Evolutionary conservation across 2,329 filamentous ascomycete genomes (phyloP).

Genomic region (Podosphaera leucotricha): DNA sequence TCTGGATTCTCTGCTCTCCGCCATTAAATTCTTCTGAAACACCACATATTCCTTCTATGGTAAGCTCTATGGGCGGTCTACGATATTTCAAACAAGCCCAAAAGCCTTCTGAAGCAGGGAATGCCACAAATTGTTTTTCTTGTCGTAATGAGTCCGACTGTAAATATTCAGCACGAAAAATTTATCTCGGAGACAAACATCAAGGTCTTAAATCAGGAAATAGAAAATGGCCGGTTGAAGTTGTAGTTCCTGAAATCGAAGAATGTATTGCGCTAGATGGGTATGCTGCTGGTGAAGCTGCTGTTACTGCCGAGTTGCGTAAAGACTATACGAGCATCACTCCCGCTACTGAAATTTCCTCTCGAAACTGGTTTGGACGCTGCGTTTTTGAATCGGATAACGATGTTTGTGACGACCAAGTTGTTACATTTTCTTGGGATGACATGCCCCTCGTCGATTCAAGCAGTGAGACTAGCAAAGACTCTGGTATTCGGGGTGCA

Average conservation of each 20-base stretch:
- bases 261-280: slow-evolving; percentile 31
- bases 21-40: slow-evolving; percentile 16
- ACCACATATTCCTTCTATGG: slow-evolving; percentile 48
- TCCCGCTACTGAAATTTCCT: slow-evolving; percentile 23
- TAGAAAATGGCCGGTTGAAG: slow-evolving; percentile 58
- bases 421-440: slow-evolving; percentile 72
- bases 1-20: slow-evolving; percentile 68
- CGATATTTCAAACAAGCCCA: slow-evolving; percentile 54
- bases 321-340: slow-evolving; percentile 31
- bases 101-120: slow-evolving; percentile 53
- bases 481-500: slow-evolving; percentile 26
- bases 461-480: slow-evolving; percentile 6
- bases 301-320: slow-evolving; percentile 17
- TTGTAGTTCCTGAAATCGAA: slow-evolving; percentile 84
- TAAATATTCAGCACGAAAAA: slow-evolving; percentile 60
- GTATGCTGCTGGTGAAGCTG: slow-evolving; percentile 24
- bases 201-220: slow-evolving; percentile 39
- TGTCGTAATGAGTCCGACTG: slow-evolving; percentile 56
- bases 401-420: slow-evolving; percentile 79
- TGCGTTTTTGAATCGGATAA: slow-evolving; percentile 91
- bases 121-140: slow-evolving; percentile 65
- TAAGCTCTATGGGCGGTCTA: slow-evolving; percentile 55
- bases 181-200: slow-evolving; percentile 31
- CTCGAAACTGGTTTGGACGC: slow-evolving; percentile 62
- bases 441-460: slow-evolving; percentile 28